Evolutionary conservation across 345 rosid genomes (phyloP), one percentile per base, ranked within the genome.

Genomic region (Physaria fendleri): DNA sequence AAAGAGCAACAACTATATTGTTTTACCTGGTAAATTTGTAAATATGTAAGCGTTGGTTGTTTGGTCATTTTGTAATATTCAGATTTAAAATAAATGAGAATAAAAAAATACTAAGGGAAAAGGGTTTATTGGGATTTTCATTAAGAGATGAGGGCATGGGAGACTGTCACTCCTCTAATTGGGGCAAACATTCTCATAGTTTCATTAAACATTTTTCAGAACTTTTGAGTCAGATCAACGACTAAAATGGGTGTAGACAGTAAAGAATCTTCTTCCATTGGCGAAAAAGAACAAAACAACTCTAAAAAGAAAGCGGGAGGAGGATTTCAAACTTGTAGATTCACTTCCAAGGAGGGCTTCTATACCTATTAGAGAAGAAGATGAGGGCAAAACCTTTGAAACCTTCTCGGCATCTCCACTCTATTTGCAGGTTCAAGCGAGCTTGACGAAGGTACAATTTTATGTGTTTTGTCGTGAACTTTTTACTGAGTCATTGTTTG

Each of bases 381-480:
- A 67, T 14, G 76, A 74, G 6, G 72, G 52, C 3, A 62, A 71
- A 56, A 47, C 72, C 16, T 78, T 82, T 73, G n/a, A n/a, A n/a
- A n/a, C n/a, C n/a, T n/a, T n/a, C n/a, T n/a, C n/a, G n/a, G n/a
- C n/a, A n/a, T n/a, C n/a, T 65, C 95, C 14, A 67, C 88, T 42
- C 77, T 76, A 27, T 71, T 82, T 45, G 56, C 58, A 16, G 86
- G 95, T 24, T 78, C 83, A 43, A 79, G 72, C 51, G 81, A 85
- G 69, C 88, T 84, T 28, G 92, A 82, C 50, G 95, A 96, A 81
- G 98, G 96, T 87, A 41, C 28, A 24, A 10, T 2, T 50, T 10
- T 17, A 1, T 27, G n/a, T n/a, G n/a, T n/a, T n/a, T 33, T 5
- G 11, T 49, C 1, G 3, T 39, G n/a, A 14, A 33, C 15, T 32